These are phyloP conservation scores for Heritiera fomes DNA, from an alignment of 345 rosid species.

Conservation along the genomic window DNA sequence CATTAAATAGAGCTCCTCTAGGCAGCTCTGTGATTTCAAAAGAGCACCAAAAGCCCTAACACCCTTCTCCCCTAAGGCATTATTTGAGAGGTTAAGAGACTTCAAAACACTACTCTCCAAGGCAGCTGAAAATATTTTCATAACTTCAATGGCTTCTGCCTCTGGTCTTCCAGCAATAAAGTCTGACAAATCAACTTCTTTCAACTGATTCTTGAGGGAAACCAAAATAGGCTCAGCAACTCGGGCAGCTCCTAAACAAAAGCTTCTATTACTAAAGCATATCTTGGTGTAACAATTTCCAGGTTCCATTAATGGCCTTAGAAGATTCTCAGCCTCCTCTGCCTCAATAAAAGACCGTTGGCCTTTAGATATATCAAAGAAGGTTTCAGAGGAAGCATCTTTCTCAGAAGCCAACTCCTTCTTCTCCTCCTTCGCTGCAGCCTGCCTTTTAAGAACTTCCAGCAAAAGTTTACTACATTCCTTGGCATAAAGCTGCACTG, in stretches of 20 bases:
- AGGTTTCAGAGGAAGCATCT: slow-evolving; percentile 35
- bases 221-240: slow-evolving; percentile 75
- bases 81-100: slow-evolving; percentile 75
- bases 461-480: slow-evolving; percentile 85
- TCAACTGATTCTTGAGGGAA: slow-evolving; percentile 71
- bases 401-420: slow-evolving; percentile 32
- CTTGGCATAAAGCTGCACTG: slow-evolving; percentile 94
- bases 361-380: slow-evolving; percentile 81
- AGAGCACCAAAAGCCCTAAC: slow-evolving; percentile 79
- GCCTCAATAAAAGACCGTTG: slow-evolving; percentile 71
- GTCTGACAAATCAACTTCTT: slow-evolving; percentile 68
- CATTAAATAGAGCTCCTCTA: slow-evolving; percentile 85
- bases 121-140: slow-evolving; percentile 74
- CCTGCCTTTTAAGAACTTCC: slow-evolving; percentile 78
- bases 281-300: slow-evolving; percentile 75
- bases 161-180: slow-evolving; percentile 45
- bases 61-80: slow-evolving; percentile 96
- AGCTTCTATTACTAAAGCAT: slow-evolving; percentile 93
- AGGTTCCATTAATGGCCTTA: slow-evolving; percentile 67
- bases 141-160: slow-evolving; percentile 84
- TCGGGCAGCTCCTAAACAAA: slow-evolving; percentile 73
- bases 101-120: slow-evolving; percentile 66
- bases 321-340: slow-evolving; percentile 74
- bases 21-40: slow-evolving; percentile 61
- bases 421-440: slow-evolving; percentile 19